phyloP scores from a whole-genome alignment of 768 basidiomycete species.

The Suillus placidus region DNA sequence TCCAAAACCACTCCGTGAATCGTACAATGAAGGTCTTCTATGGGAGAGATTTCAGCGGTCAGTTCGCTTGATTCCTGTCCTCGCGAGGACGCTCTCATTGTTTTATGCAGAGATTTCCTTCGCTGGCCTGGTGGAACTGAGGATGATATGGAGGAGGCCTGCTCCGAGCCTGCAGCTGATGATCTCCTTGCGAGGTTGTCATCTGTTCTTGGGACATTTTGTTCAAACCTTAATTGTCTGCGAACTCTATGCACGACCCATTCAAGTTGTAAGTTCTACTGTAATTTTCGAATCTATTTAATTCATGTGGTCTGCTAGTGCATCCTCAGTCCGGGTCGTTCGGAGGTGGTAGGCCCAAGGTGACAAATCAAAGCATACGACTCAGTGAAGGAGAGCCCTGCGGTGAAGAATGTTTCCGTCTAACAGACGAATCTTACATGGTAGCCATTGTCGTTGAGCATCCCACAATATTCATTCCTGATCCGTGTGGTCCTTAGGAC shows the following conservation, averaged over 20 bases:
- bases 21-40: constrained; percentile 40
- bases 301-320: neutral
- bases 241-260: constrained; percentile 44
- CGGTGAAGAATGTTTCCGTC: constrained; percentile 34
- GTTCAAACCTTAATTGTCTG: constrained; percentile 49
- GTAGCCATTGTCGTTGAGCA: neutral
- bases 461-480: neutral
- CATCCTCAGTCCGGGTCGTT: neutral
- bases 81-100: neutral
- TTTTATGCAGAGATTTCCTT: constrained; percentile 39
- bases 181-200: constrained; percentile 38
- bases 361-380: constrained; percentile 27
- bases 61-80: constrained; percentile 1
- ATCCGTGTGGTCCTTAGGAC: constrained; percentile 17
- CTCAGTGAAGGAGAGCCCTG: constrained; percentile 34
- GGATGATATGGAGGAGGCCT: constrained; percentile 1
- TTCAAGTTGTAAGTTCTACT: constrained; percentile 20
- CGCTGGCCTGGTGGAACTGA: constrained; percentile 37
- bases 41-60: constrained; percentile 49
- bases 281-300: neutral
- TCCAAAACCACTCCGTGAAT: constrained; percentile 20
- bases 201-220: constrained; percentile 41
- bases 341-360: constrained; percentile 20
- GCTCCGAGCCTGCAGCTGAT: constrained; percentile 20
- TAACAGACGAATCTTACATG: constrained; percentile 16